Evolutionary conservation across 2,329 filamentous ascomycete genomes (phyloP), one percentile per base, ranked within the genome.

Genomic region (Calonectria hawksworthii): DNA sequence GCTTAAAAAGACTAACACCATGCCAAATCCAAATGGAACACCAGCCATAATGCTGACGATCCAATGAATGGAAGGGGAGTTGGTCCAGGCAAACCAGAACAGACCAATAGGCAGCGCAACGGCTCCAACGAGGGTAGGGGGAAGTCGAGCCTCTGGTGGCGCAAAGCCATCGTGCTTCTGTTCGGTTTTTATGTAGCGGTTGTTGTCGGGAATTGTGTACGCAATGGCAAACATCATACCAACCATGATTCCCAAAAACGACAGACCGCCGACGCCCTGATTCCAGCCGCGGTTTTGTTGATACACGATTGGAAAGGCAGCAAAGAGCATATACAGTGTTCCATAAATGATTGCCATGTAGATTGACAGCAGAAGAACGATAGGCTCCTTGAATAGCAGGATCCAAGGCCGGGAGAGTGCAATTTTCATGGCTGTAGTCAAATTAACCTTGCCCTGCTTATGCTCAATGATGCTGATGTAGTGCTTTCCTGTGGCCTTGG

Each of bases 341-440:
- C 61, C 61, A n/a, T 65, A 65, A 8, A 65, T 65, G 18, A 65
- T 65, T 34, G 61, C 61, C 61, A 65, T 65, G 18, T 65, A 65
- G 28, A 65, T 65, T 26, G 61, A 65, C 11, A 65, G 23, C 4
- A 65, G 38, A 47, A 65, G 41, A 10, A 65, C 61, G 16, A 65
- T 65, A 3, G 61, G 61, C 13, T 65, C 61, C 61, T 65, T 65
- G 38, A 65, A 65, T 28, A 65, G 61, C 23, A 65, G 21, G 38
- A 65, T 47, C 61, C 61, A 65, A 30, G 61, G 61, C 3, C 61
- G 38, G 4, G 38, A 65, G 4, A 65, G 61, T 6, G 61, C 61
- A 44, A 23, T 23, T 26, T 65, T 65, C 36, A 65, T 32, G 4
- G 61, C 23, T 7, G 26, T 38, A 21, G 38, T 23, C 28, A 65